These are phyloP conservation scores for Planoprotostelium fungivorum DNA, from an alignment of 78 protist genomes.

Conservation along the genomic window DNA sequence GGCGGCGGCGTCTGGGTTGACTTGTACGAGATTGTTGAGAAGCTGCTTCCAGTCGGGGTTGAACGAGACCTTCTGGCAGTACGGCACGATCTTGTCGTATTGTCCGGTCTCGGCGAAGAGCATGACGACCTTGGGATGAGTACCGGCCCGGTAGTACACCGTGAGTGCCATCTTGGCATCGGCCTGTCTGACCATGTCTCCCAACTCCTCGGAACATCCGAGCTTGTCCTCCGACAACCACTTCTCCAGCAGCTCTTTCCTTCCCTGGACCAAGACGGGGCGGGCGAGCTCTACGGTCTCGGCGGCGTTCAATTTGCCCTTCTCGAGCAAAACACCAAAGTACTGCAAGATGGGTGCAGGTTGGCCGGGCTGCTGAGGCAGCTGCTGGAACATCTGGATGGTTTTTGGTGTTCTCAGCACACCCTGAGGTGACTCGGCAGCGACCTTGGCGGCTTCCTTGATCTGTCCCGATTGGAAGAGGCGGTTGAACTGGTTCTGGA, in stretches of 20 bases:
- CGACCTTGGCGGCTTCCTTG: conserved; percentile 92
- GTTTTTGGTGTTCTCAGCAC: conserved; percentile 89
- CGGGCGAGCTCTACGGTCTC: conserved; percentile 96
- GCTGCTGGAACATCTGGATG: conserved; percentile 82
- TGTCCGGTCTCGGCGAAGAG: conserved; percentile 86
- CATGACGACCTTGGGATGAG: conserved; percentile 84
- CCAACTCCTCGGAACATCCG: conserved; percentile 96
- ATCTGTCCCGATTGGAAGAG: conserved; percentile 60
- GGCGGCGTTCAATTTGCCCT: conserved; percentile 80
- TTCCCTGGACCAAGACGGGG: conserved; percentile 88
- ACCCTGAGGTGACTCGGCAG: conserved; percentile 83
- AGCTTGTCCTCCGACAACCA: conserved; percentile 96
- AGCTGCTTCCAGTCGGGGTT: conserved; percentile 71
- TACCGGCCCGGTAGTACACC: conserved; percentile 85
- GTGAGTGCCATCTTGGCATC: conserved; percentile 80
- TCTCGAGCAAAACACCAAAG: conserved; percentile 91
- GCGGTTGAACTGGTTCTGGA: conserved; percentile 78
- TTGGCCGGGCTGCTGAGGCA: conserved; percentile 65
- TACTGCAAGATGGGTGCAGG: conserved; percentile 90
- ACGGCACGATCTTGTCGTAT: conserved; percentile 87
- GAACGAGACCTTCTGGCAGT: conserved; percentile 82
- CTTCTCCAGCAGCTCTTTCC: conserved; percentile 81
- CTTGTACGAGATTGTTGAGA: conserved; percentile 58
- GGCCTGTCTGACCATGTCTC: conserved; percentile 82
- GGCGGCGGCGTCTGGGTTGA: conserved; percentile 84